phyloP scores from a whole-genome alignment of 768 basidiomycete genomes.

The Boletus rubroflammeus region DNA sequence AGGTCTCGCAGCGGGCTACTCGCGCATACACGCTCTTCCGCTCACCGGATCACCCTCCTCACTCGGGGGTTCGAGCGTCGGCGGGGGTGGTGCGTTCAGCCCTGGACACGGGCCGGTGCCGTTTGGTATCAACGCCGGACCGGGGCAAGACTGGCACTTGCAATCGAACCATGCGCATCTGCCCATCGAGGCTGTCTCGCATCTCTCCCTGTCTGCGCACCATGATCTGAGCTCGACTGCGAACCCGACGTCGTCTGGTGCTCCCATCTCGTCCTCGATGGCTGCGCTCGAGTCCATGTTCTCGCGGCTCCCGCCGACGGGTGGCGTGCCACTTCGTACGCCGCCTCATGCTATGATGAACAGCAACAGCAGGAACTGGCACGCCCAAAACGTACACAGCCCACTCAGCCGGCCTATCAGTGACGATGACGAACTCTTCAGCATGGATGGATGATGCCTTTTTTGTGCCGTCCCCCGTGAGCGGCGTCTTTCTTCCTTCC shows the following conservation, averaged over 20 bases:
- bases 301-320: constrained; percentile 38
- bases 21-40: no score
- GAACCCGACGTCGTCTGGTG: neutral
- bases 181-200: constrained; percentile 18
- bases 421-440: constrained; percentile 67
- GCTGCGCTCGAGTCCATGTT: constrained; percentile 50
- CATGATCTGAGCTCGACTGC: constrained; percentile 11
- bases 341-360: constrained; percentile 21
- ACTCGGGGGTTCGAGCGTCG: constrained; percentile 25
- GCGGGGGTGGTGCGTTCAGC: constrained; percentile 26
- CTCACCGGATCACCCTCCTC: constrained; percentile 40
- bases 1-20: no score
- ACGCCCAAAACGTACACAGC: constrained; percentile 43
- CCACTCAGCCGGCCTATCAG: constrained; percentile 61
- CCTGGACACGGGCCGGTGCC: constrained; percentile 31
- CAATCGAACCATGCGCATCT: constrained; percentile 23
- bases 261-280: constrained; percentile 20
- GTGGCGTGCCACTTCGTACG: constrained; percentile 24
- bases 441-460: constrained; percentile 51
- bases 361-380: constrained; percentile 32
- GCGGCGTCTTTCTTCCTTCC: neutral
- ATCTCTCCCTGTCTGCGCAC: constrained; percentile 25
- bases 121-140: constrained; percentile 30
- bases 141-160: constrained; percentile 28
- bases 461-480: neutral